Conservation (phyloP, 768 basidiomycete genomes). For the Tricholoma matsutake region DNA sequence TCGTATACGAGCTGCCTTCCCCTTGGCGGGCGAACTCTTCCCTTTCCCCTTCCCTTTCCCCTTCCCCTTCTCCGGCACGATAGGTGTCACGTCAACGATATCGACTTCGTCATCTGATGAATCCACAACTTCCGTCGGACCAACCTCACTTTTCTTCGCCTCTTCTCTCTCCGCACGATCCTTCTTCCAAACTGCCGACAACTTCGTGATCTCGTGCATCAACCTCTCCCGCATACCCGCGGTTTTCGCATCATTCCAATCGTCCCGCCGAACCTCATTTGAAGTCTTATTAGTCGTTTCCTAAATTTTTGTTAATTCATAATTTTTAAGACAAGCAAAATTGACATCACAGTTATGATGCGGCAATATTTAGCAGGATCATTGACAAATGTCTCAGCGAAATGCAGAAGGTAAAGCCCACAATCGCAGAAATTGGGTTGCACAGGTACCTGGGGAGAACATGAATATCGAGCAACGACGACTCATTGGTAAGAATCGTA, state of each 20-base stretch:
- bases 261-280: conserved; percentile 37
- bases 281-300: conserved; percentile 23
- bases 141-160: conserved; percentile 34
- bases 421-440: conserved; percentile 94
- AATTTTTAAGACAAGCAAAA: background rate
- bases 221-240: conserved; percentile 46
- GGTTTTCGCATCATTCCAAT: conserved; percentile 54
- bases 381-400: conserved; percentile 71
- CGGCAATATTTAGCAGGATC: conserved; percentile 51
- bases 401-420: conserved; percentile 88
- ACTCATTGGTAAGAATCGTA: conserved; percentile 25
- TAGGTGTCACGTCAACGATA: conserved; percentile 33
- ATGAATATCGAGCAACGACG: background rate
- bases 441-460: conserved; percentile 64
- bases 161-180: conserved; percentile 38
- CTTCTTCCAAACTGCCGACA: conserved; percentile 56
- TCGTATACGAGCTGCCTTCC: conserved; percentile 8
- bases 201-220: conserved; percentile 33
- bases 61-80: conserved; percentile 7
- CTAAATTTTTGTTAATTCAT: background rate
- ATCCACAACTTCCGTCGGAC: conserved; percentile 25
- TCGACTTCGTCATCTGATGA: conserved; percentile 43
- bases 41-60: conserved; percentile 10
- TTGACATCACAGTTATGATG: conserved; percentile 43
- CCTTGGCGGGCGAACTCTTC: conserved; percentile 7